These are phyloP conservation scores for Blastocystis sp. DNA, from an alignment of 352 stramenopile species.

Conservation along the genomic window DNA sequence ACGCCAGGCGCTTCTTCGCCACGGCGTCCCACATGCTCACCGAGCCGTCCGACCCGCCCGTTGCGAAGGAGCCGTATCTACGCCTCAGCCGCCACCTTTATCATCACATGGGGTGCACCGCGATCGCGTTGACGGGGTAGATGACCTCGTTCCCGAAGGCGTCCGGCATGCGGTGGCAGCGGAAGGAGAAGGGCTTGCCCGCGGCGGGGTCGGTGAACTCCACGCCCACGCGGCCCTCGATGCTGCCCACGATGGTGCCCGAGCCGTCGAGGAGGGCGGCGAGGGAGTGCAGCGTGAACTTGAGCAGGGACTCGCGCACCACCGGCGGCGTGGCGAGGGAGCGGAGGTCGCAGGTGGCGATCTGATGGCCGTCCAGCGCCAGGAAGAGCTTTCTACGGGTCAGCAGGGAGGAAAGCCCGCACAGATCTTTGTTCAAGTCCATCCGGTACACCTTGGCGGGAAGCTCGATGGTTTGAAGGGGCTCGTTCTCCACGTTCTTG, in stretches of 20 bases:
- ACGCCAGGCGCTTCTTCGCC: slow-evolving; percentile 88
- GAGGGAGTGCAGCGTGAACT: slow-evolving; percentile 86
- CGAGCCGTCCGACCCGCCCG: slow-evolving; percentile 86
- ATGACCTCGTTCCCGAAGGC: slow-evolving; percentile 74
- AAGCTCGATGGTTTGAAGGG: slow-evolving; percentile 70
- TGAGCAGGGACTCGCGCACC: slow-evolving; percentile 79
- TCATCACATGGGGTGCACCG: slow-evolving; percentile 84
- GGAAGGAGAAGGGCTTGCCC: slow-evolving; percentile 90
- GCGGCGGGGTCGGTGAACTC: slow-evolving; percentile 82
- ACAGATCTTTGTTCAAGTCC: slow-evolving; percentile 70
- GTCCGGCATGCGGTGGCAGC: slow-evolving; percentile 87
- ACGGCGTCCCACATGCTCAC: slow-evolving; percentile 74
- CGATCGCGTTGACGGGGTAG: slow-evolving; percentile 90
- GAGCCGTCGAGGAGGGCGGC: slow-evolving; percentile 74
- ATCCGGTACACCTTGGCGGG: slow-evolving; percentile 78
- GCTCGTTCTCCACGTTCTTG: background rate
- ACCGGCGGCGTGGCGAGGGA: slow-evolving; percentile 77
- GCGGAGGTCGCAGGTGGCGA: slow-evolving; percentile 81
- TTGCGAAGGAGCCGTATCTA: slow-evolving; percentile 85
- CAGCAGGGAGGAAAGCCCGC: slow-evolving; percentile 73
- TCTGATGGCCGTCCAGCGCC: slow-evolving; percentile 70
- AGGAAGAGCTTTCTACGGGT: slow-evolving; percentile 43
- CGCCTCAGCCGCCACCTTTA: background rate
- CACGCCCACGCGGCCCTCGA: slow-evolving; percentile 90
- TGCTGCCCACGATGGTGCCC: slow-evolving; percentile 85